Conservation (phyloP, 2,329 filamentous ascomycete species). For the Annulohypoxylon truncatum region DNA sequence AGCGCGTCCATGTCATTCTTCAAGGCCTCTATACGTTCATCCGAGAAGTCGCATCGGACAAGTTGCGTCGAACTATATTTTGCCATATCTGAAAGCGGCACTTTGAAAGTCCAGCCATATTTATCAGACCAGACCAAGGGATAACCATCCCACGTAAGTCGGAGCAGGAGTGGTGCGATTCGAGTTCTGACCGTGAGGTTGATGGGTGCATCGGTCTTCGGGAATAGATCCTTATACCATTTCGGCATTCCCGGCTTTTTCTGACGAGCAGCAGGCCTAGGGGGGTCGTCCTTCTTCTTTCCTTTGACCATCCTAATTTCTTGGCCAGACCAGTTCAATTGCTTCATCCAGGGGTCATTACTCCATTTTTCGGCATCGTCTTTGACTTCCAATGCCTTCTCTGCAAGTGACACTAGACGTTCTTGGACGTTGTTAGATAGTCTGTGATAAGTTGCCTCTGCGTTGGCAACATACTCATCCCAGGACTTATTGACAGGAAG, state of each 20-base stretch:
- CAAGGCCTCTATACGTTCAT: conserved; percentile 75
- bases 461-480: conserved; percentile 84
- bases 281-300: conserved; percentile 86
- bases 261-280: conserved; percentile 81
- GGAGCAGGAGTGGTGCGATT: conserved; percentile 85
- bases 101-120: conserved; percentile 92
- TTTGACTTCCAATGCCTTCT: conserved; percentile 82
- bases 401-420: conserved; percentile 76
- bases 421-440: conserved; percentile 82
- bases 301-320: conserved; percentile 91
- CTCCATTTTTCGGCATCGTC: conserved; percentile 74
- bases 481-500: conserved; percentile 89
- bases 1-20: conserved; percentile 72
- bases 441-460: conserved; percentile 84
- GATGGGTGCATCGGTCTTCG: conserved; percentile 75
- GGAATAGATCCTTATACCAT: conserved; percentile 95
- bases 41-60: conserved; percentile 77
- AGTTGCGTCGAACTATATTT: conserved; percentile 79
- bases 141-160: conserved; percentile 87
- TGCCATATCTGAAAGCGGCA: conserved; percentile 69
- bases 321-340: conserved; percentile 96
- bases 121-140: conserved; percentile 94
- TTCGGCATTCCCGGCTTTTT: conserved; percentile 95
- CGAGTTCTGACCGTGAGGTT: conserved; percentile 86
- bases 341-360: conserved; percentile 88